phyloP scores from a whole-genome alignment of 805 yeast species.

The Sugiyamaella chiloensis region DNA sequence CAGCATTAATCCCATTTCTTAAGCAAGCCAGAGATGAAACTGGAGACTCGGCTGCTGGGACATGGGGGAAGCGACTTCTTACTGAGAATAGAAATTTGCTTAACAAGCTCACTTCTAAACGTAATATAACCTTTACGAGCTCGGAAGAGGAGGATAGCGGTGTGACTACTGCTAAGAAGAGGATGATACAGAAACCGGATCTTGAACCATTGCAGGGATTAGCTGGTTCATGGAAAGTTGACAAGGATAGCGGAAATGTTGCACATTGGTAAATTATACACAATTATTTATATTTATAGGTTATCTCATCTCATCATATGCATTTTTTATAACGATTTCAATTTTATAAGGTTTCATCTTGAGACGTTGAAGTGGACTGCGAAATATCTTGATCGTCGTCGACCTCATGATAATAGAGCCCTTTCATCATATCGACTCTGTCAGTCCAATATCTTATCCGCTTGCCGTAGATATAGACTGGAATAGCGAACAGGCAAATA shows the following conservation, averaged over 20 bases:
- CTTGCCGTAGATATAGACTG: constrained; percentile 56
- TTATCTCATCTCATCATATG: neutral
- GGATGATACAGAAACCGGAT: neutral
- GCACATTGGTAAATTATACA: constrained; percentile 18
- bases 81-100: constrained; percentile 22
- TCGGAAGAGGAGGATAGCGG: constrained; percentile 17
- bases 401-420: constrained; percentile 37
- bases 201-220: constrained; percentile 10
- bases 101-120: constrained; percentile 12
- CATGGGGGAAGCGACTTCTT: constrained; percentile 72
- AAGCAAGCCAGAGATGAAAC: constrained; percentile 97
- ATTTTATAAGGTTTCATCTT: no score
- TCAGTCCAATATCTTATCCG: constrained; percentile 51
- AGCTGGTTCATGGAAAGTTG: constrained; percentile 19
- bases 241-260: constrained; percentile 14
- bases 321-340: no score
- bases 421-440: constrained; percentile 40
- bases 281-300: neutral
- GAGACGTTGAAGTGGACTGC: no score
- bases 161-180: neutral
- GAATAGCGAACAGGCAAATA: constrained; percentile 48
- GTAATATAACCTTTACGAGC: constrained; percentile 11
- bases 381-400: no score
- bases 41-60: constrained; percentile 88
- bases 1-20: constrained; percentile 83